Evolutionary conservation across 1,139 yeast species (phyloP).

Genomic region (Suhomyces bolitotheri): DNA sequence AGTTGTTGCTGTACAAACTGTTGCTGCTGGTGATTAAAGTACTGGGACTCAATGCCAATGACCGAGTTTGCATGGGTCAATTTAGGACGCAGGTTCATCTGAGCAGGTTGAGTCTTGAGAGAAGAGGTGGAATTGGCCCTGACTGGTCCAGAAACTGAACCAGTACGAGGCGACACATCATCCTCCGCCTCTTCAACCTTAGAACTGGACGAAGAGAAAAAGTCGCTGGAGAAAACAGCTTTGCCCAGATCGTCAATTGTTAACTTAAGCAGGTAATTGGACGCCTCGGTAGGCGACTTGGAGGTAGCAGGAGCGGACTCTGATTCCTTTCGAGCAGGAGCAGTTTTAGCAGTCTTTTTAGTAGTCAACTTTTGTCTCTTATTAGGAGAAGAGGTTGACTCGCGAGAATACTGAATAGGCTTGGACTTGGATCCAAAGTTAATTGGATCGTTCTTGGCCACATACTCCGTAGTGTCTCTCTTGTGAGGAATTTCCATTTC

Average conservation of each 20-base stretch:
- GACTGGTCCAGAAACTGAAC: not conserved
- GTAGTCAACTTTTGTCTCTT: no score
- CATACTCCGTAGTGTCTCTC: not conserved
- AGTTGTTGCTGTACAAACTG: not conserved
- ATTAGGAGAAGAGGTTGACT: no score
- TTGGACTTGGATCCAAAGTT: not conserved
- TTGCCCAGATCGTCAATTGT: conserved; percentile 49
- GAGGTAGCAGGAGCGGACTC: not conserved
- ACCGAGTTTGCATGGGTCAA: conserved; percentile 32
- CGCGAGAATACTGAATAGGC: not conserved
- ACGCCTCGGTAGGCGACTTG: not conserved
- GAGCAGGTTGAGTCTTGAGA: not conserved
- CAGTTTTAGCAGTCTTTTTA: not conserved
- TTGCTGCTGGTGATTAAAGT: conserved; percentile 6
- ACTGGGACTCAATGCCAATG: conserved; percentile 32
- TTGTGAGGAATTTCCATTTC: not conserved
- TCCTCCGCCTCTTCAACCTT: not conserved
- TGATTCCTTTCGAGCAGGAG: no score
- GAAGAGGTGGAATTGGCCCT: not conserved
- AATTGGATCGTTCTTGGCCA: not conserved
- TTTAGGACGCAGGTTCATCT: conserved; percentile 18
- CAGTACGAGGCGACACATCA: conserved; percentile 5
- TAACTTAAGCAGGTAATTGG: conserved; percentile 32
- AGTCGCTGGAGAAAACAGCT: conserved; percentile 39
- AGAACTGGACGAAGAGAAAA: conserved; percentile 12